Evolutionary conservation across 768 basidiomycete species (phyloP), one percentile per base, ranked within the genome.

Genomic region (Tricholoma bakamatsutake): DNA sequence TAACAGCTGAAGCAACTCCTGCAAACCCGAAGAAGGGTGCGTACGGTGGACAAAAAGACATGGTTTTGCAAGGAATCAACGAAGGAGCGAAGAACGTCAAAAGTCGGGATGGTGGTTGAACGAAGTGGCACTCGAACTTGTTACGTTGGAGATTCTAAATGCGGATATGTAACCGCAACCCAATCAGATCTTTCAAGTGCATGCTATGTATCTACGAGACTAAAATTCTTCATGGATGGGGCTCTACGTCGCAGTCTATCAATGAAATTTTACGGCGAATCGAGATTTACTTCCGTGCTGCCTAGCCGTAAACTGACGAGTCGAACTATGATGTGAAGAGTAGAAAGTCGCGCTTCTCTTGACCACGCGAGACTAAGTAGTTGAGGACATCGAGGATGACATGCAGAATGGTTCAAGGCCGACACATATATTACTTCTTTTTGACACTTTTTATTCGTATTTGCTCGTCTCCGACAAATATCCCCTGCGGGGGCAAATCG

Each of bases 11-110:
- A n/a, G 93, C 90, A 30, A 98, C 96, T 50, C 96, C 96, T 50
- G 89, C 95, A 69, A 99, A 95, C 27, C 95, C 96, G 69, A 98
- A 97, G 84, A 98, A 98, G 51, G 93, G 91, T 50, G 95, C 95
- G 69, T 90, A 98, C 30, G 94, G 91, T 58, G 93, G 93, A 69
- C 93, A 97, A 50, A 80, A 60, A 24, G 83, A 80, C 83, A 84
- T 86, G 52, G 64, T 30, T 18, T 40, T 30, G 28, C 13, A n/a
- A 52, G 15, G 35, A 21, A 51, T 35, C 28, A 37, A 28, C 51
- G 17, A 43, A 53, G 40, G 52, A 3, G 40, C 13, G 35, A 37
- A 24, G 21, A 24, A 2, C 13, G 24, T 27, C 24, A 18, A 24
- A 12, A 10, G 18, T 42, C n/a, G 39, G 12, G 34, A 35, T 12